Conservation (phyloP, 805 yeast genomes). For the Maudiozyma barnettii region DNA sequence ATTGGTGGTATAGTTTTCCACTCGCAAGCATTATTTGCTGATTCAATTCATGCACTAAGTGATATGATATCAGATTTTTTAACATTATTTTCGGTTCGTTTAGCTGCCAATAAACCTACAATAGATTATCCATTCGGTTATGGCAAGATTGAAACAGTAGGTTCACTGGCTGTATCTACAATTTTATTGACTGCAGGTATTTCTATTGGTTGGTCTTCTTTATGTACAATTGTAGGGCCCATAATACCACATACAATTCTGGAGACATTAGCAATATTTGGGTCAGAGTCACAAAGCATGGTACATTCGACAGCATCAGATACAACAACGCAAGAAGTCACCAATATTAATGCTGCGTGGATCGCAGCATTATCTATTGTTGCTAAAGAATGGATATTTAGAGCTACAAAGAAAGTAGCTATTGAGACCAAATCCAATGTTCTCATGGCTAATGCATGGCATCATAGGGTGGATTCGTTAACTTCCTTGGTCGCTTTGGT, state of each 20-base stretch:
- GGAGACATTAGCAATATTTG: constrained; percentile 33
- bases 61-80: constrained; percentile 84
- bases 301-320: background rate
- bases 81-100: constrained; percentile 80
- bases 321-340: constrained; percentile 26
- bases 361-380: constrained; percentile 78
- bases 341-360: constrained; percentile 88
- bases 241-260: constrained; percentile 50
- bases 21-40: constrained; percentile 89
- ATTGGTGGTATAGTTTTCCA: constrained; percentile 85
- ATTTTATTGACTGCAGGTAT: constrained; percentile 79
- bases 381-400: constrained; percentile 77
- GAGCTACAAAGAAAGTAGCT: constrained; percentile 76
- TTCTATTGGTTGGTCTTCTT: constrained; percentile 80
- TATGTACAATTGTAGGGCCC: constrained; percentile 58
- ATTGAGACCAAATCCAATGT: constrained; percentile 70
- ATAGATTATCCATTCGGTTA: constrained; percentile 70
- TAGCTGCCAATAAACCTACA: constrained; percentile 54
- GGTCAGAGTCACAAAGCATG: constrained; percentile 23
- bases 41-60: constrained; percentile 84
- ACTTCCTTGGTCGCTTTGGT: constrained; percentile 83
- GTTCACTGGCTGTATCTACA: constrained; percentile 78
- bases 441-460: constrained; percentile 94
- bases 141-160: constrained; percentile 88
- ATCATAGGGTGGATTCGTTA: constrained; percentile 85